phyloP scores from a whole-genome alignment of 495 filamentous ascomycete genomes.

The Talaromyces nanjingensis region DNA sequence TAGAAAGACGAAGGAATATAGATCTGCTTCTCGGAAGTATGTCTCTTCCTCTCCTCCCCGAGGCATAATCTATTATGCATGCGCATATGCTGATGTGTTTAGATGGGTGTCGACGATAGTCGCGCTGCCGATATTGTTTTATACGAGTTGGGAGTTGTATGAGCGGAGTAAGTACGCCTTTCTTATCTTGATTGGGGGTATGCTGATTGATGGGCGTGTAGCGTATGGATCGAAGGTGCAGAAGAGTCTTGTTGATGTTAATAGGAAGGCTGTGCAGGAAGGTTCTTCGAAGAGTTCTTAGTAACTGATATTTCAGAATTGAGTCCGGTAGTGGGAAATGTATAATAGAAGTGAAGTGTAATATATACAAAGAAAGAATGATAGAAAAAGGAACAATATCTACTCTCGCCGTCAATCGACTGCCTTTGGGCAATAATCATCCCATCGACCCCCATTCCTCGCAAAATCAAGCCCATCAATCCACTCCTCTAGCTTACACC shows the following conservation, averaged over 20 bases:
- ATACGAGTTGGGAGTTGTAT: conserved; percentile 24
- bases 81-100: conserved; percentile 3
- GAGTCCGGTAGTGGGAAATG: not conserved
- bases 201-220: not conserved
- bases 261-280: not conserved
- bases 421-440: conserved; percentile 44
- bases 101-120: conserved; percentile 29
- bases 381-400: not conserved
- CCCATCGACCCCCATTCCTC: conserved; percentile 62
- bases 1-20: conserved; percentile 27
- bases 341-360: not conserved
- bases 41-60: not conserved
- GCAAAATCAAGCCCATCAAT: conserved; percentile 68
- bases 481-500: conserved; percentile 59
- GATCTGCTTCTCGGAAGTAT: conserved; percentile 19
- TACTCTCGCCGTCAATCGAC: not conserved
- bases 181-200: conserved; percentile 5
- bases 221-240: conserved; percentile 6
- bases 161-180: conserved; percentile 20
- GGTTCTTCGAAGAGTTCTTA: not conserved
- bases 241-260: conserved; percentile 3
- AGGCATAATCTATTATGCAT: too few species aligned
- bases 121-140: conserved; percentile 24
- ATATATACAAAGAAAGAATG: conserved; percentile 1
- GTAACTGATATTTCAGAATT: not conserved